A percentile compares a stretch with the other conserved stretches of the same genome.
Conservation (phyloP, 257 asterid species). For the Scutellaria minor region DNA sequence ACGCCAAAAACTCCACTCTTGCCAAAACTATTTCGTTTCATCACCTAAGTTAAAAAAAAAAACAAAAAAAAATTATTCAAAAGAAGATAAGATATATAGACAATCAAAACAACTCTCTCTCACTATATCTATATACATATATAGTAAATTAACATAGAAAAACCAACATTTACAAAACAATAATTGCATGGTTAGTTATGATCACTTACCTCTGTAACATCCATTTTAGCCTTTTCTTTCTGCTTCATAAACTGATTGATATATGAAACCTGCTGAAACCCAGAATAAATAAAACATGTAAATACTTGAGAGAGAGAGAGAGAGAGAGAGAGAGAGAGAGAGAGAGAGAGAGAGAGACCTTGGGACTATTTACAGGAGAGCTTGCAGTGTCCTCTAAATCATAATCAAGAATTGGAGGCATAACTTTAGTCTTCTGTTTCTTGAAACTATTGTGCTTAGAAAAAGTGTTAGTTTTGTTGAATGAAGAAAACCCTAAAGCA, state of each 20-base stretch:
- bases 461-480: neutral
- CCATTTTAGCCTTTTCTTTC: constrained; percentile 44
- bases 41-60: constrained; percentile 36
- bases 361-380: constrained; percentile 80
- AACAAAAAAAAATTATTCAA: too few species aligned
- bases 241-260: constrained; percentile 48
- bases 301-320: too few species aligned
- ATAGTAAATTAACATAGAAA: neutral
- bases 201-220: constrained; percentile 44
- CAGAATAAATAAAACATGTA: neutral
- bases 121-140: neutral
- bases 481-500: constrained; percentile 23
- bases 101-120: too few species aligned
- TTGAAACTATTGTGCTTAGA: constrained; percentile 46
- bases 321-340: neutral
- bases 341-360: constrained; percentile 42
- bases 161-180: too few species aligned
- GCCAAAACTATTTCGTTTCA: constrained; percentile 38
- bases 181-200: neutral
- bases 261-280: constrained; percentile 47
- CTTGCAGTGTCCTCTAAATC: constrained; percentile 85
- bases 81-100: neutral
- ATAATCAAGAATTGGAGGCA: constrained; percentile 36
- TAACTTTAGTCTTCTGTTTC: constrained; percentile 51
- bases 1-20: constrained; percentile 32